A percentile compares a stretch with the other conserved stretches of the same genome.
These are phyloP conservation scores for Phytophthora macrochlamydospora DNA, from an alignment of 352 stramenopile species.

Conservation along the genomic window DNA sequence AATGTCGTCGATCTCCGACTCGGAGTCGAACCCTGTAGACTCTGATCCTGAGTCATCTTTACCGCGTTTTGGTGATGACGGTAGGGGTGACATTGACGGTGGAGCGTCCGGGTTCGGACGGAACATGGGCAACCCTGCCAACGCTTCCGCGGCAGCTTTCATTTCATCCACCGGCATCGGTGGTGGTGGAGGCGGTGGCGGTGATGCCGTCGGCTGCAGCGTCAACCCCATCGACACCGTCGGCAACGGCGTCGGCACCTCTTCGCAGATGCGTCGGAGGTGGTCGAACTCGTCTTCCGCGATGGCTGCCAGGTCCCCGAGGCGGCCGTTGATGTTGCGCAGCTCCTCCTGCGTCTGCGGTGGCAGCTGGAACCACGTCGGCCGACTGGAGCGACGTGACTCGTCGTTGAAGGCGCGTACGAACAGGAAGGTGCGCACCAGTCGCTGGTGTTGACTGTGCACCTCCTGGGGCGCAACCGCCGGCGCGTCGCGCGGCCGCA, in stretches of 20 bases:
- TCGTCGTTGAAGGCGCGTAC: conserved; percentile 30
- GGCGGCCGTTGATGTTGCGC: conserved; percentile 25
- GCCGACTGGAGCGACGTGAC: conserved; percentile 8
- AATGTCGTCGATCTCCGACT: conserved; percentile 8
- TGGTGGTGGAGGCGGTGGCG: conserved; percentile 2
- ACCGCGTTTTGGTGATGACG: conserved; percentile 10
- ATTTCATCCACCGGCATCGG: conserved; percentile 30
- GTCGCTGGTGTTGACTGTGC: conserved; percentile 35
- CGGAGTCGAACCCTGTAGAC: conserved; percentile 4
- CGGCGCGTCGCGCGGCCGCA: conserved; percentile 22
- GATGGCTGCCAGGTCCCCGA: conserved; percentile 28
- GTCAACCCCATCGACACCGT: neutral
- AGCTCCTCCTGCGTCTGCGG: conserved; percentile 26
- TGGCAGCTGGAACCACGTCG: conserved; percentile 36
- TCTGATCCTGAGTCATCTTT: neutral
- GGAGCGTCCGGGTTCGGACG: conserved; percentile 2
- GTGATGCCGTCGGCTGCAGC: neutral
- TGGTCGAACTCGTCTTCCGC: conserved; percentile 24
- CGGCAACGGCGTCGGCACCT: neutral
- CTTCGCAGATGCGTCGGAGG: conserved; percentile 29
- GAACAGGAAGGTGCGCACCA: conserved; percentile 36
- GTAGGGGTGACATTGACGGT: conserved; percentile 16
- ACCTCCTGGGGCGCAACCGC: conserved; percentile 19
- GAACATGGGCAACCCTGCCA: conserved; percentile 42
- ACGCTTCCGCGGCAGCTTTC: conserved; percentile 36